Conservation (phyloP, 2,329 filamentous ascomycete species). For the Paraphaeosphaeria sporulosa region DNA sequence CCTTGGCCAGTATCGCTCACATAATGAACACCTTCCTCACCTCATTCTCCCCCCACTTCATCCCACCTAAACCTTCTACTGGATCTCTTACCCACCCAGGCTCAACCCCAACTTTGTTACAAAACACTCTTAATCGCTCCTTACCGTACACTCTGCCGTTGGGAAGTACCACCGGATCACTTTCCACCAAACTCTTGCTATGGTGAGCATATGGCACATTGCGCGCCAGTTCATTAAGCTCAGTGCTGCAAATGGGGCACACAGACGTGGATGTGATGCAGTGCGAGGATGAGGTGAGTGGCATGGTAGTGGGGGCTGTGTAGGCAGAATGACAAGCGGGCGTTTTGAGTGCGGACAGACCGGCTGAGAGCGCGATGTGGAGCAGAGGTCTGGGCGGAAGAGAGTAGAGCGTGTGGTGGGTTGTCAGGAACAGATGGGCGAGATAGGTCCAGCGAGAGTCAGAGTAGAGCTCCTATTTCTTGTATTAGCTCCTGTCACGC, state of each 20-base stretch:
- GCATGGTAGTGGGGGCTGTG: slow-evolving; percentile 61
- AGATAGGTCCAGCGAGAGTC: slow-evolving; percentile 76
- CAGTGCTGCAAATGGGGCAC: slow-evolving; percentile 94
- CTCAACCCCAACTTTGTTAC: slow-evolving; percentile 77
- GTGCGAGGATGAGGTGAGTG: slow-evolving; percentile 63
- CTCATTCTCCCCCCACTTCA: slow-evolving; percentile 57
- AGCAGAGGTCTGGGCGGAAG: slow-evolving; percentile 84
- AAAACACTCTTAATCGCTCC: slow-evolving; percentile 75
- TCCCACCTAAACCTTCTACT: slow-evolving; percentile 65
- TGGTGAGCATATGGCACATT: slow-evolving; percentile 95
- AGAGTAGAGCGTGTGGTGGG: slow-evolving; percentile 84
- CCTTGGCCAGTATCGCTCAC: slow-evolving; percentile 48
- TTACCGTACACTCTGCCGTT: slow-evolving; percentile 87
- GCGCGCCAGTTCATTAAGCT: slow-evolving; percentile 88
- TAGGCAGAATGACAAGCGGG: slow-evolving; percentile 83
- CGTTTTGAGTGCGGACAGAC: slow-evolving; percentile 93
- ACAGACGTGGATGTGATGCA: slow-evolving; percentile 62
- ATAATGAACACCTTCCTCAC: slow-evolving; percentile 93
- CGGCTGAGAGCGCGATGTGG: slow-evolving; percentile 88
- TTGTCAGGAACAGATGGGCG: slow-evolving; percentile 80
- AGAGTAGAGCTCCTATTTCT: slow-evolving; percentile 73
- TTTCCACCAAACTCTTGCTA: slow-evolving; percentile 90
- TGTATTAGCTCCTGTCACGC: slow-evolving; percentile 24
- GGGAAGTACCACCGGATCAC: slow-evolving; percentile 84
- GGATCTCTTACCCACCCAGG: slow-evolving; percentile 77